Conservation (phyloP, 108 stramenopile genomes). For the Phaeodactylum tricornutum region DNA sequence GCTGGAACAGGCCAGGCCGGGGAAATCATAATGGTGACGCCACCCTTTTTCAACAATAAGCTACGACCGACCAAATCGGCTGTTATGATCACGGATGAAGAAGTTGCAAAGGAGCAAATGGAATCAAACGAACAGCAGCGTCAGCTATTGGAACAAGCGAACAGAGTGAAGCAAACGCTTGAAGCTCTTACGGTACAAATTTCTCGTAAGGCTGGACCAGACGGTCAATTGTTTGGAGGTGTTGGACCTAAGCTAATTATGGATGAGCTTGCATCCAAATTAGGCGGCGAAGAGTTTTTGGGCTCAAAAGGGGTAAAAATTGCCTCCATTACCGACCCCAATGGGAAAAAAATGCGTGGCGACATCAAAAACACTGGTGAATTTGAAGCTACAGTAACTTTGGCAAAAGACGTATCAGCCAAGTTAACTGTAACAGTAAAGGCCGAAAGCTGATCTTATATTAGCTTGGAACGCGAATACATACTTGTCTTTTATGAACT, state of each 20-base stretch:
- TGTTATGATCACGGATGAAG: constrained; percentile 48
- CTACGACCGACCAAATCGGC: constrained; percentile 48
- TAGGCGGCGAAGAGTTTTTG: constrained; percentile 21
- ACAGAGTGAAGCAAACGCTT: constrained; percentile 13
- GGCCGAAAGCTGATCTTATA: no score
- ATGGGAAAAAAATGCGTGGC: constrained; percentile 34
- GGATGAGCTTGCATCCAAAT: constrained; percentile 20
- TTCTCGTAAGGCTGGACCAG: constrained; percentile 52
- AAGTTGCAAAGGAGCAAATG: constrained; percentile 38
- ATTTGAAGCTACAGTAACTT: constrained; percentile 30
- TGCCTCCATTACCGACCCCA: constrained; percentile 23
- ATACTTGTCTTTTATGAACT: no score
- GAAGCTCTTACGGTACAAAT: constrained; percentile 12
- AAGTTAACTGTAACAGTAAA: no score
- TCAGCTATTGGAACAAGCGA: constrained; percentile 21
- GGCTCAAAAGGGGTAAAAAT: constrained; percentile 40
- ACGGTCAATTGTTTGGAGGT: constrained; percentile 72
- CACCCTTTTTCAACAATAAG: constrained; percentile 69
- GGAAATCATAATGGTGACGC: constrained; percentile 57
- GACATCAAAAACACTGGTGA: constrained; percentile 65
- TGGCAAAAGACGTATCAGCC: constrained; percentile 39
- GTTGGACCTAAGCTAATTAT: constrained; percentile 58
- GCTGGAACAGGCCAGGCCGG: constrained; percentile 59
- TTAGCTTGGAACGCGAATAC: no score
- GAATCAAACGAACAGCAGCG: constrained; percentile 11